Evolutionary conservation across 805 yeast genomes (phyloP), one percentile per base, ranked within the genome.

Genomic region (Yueomyces sp.): DNA sequence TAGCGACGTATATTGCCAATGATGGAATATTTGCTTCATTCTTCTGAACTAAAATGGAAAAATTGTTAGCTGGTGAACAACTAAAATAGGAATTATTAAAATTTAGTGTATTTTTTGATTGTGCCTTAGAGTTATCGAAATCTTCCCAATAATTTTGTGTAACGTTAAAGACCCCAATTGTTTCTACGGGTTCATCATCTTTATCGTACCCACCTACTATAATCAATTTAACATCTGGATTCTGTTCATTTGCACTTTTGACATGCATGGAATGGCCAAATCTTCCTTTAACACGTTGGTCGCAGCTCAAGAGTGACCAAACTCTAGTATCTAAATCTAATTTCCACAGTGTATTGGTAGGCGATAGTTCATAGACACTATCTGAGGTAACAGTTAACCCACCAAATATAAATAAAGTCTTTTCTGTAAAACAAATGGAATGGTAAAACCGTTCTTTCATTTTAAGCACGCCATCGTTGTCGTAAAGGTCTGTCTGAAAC

Each of bases 321-420:
- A 57, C 57, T 42, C 65, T 67, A 3, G 72, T 62, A 36, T 66
- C 68, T 37, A 79, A 57, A 55, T 79, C 73, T 50, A 79, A 76
- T 51, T 72, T 71, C 90, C 92, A 84, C 28, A 81, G 59, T 51
- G 84, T 92, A 51, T 79, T 79, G 4, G 71, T 56, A 0, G 84
- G 75, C 9, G 58, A 54, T 12, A 72, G 48, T 40, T 65, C 67
- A 41, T 65, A 59, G 4, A 53, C 57, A 38, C 57, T 56, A 34
- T 60, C 58, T 30, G 63, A 60, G 39, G 66, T 63, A 6, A 74
- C 62, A 0, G 64, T 58, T 30, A 83, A 55, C 1, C 94, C 94
- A 30, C 94, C 92, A 54, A 72, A 76, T 2, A 81, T 52, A 55
- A 73, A 82, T 2, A 81, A 46, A 39, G 70, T 66, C 40, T 74